Percentiles rank a stretch among this genome's conserved stretches.
These are phyloP conservation scores for Conticribra weissflogii DNA, from an alignment of 108 stramenopile genomes.

Conservation along the genomic window DNA sequence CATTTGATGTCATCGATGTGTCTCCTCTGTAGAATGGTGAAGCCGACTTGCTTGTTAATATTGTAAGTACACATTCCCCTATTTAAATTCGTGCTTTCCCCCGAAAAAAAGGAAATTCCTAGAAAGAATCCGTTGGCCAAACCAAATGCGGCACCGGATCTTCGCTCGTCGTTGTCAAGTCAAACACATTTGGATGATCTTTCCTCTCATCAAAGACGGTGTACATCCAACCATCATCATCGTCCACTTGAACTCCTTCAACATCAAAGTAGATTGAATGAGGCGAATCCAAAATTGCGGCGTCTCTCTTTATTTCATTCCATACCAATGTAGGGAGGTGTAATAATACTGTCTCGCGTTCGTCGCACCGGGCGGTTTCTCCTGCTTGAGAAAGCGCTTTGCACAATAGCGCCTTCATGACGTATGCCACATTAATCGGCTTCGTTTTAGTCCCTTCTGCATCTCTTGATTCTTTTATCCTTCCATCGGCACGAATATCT, in stretches of 20 bases:
- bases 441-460: too few species aligned
- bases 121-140: constrained; percentile 82
- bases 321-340: constrained; percentile 54
- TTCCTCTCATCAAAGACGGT: constrained; percentile 26
- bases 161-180: constrained; percentile 13
- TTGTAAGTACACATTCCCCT: too few species aligned
- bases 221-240: constrained; percentile 80
- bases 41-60: too few species aligned
- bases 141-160: constrained; percentile 57
- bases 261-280: constrained; percentile 12
- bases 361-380: too few species aligned
- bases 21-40: too few species aligned
- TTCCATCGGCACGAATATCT: constrained; percentile 10
- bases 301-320: too few species aligned
- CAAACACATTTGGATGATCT: constrained; percentile 18
- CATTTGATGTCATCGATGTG: too few species aligned
- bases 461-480: too few species aligned
- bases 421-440: constrained; percentile 17
- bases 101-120: not conserved
- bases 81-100: too few species aligned
- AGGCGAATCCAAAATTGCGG: not conserved
- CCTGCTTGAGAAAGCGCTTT: constrained; percentile 24
- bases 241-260: constrained; percentile 17
- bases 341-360: too few species aligned
- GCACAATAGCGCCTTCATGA: constrained; percentile 21